Conservation (phyloP, 2,329 filamentous ascomycete species). For the Ophiognomonia clavigignenti-juglandacearum region DNA sequence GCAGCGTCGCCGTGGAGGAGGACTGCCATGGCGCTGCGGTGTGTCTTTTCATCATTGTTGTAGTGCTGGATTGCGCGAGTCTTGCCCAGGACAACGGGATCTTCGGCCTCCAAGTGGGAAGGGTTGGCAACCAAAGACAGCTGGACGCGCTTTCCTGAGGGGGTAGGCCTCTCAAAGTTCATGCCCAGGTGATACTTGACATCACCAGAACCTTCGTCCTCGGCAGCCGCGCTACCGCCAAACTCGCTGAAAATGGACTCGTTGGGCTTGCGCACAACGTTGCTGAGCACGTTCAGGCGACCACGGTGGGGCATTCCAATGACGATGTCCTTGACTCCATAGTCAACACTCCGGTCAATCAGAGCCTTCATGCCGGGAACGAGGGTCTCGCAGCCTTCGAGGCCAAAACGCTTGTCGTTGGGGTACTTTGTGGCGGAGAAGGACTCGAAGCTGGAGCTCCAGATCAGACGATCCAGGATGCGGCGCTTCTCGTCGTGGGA, state of each 20-base stretch:
- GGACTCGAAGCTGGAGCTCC: constrained; percentile 94
- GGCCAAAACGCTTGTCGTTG: constrained; percentile 98
- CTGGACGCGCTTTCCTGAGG: constrained; percentile 98
- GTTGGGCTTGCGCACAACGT: constrained; percentile 98
- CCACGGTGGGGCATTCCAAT: constrained; percentile 99
- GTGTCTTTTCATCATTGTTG: constrained; percentile 91
- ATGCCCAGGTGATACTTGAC: constrained; percentile 99
- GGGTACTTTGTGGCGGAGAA: constrained; percentile 98
- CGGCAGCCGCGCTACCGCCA: constrained; percentile 77
- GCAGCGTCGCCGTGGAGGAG: constrained; percentile 96
- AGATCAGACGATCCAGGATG: constrained; percentile 95
- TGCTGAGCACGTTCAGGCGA: constrained; percentile 94
- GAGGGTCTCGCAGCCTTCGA: constrained; percentile 94
- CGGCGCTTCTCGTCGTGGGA: constrained; percentile 97
- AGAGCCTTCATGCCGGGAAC: constrained; percentile 99
- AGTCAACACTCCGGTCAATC: constrained; percentile 97
- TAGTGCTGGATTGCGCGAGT: constrained; percentile 97
- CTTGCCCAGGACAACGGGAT: constrained; percentile 96
- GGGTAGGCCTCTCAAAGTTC: constrained; percentile 99
- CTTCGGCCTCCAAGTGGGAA: constrained; percentile 95
- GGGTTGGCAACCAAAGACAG: constrained; percentile 97
- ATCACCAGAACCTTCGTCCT: constrained; percentile 94
- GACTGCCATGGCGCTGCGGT: constrained; percentile 89
- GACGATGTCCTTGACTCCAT: constrained; percentile 97
- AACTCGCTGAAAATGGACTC: constrained; percentile 99